These are phyloP conservation scores for Colletotrichum sp. DNA, from an alignment of 2,329 filamentous ascomycete genomes.

Conservation along the genomic window DNA sequence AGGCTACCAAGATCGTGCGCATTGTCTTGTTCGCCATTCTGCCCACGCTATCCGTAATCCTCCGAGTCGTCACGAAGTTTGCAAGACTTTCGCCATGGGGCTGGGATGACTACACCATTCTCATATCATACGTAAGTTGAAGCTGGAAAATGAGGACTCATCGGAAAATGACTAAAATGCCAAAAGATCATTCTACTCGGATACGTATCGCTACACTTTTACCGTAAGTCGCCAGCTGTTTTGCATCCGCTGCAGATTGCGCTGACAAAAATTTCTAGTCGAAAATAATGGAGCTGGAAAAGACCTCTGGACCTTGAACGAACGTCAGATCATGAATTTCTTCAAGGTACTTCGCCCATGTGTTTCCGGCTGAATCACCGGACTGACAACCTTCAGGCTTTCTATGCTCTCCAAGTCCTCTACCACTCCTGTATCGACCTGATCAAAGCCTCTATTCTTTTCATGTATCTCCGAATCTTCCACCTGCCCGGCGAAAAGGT, in stretches of 20 bases:
- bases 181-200: not conserved
- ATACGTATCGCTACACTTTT: not conserved
- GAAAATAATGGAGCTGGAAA: constrained; percentile 1
- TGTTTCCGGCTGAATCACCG: accelerated
- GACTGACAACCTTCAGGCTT: not conserved
- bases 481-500: constrained; percentile 14
- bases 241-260: not conserved
- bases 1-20: not conserved
- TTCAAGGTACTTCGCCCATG: not conserved
- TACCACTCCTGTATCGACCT: constrained; percentile 13
- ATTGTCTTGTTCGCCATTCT: not conserved
- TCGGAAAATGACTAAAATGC: not conserved
- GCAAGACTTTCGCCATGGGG: not conserved
- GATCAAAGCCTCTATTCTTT: constrained; percentile 14
- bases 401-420: not conserved
- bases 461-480: constrained; percentile 16
- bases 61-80: not conserved
- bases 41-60: not conserved
- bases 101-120: constrained; percentile 1
- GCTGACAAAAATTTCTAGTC: not conserved
- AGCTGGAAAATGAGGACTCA: not conserved
- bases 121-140: not conserved
- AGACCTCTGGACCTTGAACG: constrained; percentile 8
- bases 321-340: not conserved
- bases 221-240: not conserved